Evolutionary conservation across 1,284 basidiomycete genomes (phyloP), one percentile per base, ranked within the genome.

Genomic region (Ceratobasidium sp.): DNA sequence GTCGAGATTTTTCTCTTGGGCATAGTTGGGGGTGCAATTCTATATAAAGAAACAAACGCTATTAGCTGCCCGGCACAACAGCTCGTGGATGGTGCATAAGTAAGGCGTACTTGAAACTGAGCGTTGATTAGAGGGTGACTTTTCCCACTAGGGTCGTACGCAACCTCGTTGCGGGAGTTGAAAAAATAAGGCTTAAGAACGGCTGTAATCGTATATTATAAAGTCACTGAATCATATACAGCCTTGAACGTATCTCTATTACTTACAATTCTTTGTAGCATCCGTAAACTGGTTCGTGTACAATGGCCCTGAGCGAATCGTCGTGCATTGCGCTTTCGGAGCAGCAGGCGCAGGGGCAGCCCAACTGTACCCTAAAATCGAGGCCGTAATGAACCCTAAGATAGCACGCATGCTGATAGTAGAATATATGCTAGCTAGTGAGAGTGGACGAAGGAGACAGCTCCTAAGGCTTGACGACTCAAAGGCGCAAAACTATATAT

Each of bases 21-120:
- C 66, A 49, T 51, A 67, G 23, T 67, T 67, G 20, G 66, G 66
- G 15, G 66, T 67, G 46, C 66, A 67, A 2, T 13, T 51, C 66
- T 67, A 33, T 46, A 46, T 46, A 13, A 13, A 13, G 44, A 13
- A 46, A 46, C 7, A 6, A 46, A 46, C 7, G n/a, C n/a, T n/a
- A n/a, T n/a, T n/a, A 46, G 7, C 44, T 13, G 13, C 13, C 44
- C 7, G 6, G 44, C 13, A 13, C 13, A 13, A 13, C 44, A 46
- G 13, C 13, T 46, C 44, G 13, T 46, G 13, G 44, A 6, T 46
- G n/a, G 3, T 46, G 5, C 2, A 18, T 26, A 7, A 33, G 15
- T 10, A n/a, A 9, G 20, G 20, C 60, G 6, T 44, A 44, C 61
- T 28, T 67, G 66, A 23, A 67, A 67, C 12, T 46, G n/a, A 23